Evolutionary conservation across 2,329 filamentous ascomycete genomes (phyloP), one percentile per base, ranked within the genome.

Genomic region (Fusarium sp.): DNA sequence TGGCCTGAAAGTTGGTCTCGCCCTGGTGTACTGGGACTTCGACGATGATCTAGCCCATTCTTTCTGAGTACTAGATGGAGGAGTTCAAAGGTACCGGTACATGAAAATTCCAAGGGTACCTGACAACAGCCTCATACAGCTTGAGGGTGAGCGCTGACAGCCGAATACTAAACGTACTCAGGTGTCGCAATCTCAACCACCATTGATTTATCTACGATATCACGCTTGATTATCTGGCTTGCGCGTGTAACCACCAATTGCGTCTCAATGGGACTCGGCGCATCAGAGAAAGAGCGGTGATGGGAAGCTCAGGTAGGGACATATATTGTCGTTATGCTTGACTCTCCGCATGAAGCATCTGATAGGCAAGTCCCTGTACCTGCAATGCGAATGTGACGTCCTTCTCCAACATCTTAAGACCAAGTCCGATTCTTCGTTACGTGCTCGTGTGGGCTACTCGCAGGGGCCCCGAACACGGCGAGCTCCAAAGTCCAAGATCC

Each of bases 391-490:
- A 60, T 75, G 73, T 67, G 69, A 72, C 69, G 65, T 61, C 53
- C 55, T 69, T 73, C 68, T 74, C 68, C 71, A 72, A 65, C 69
- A 60, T 61, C 57, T 57, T 38, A 59, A 57, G 52, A 30, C 44
- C 62, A 58, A 64, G 60, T 67, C 46, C 26, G 53, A 73, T 70
- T 63, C 66, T 70, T 73, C 60, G 63, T 70, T 73, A 73, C 63
- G 71, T 75, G 73, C 71, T 75, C 42, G 69, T 69, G 73, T 75
- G 73, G 73, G 60, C 60, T 74, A 44, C 56, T 69, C 45, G 64
- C 69, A 69, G 69, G 67, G 60, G 50, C 55, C 55, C 70, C 55
- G 70, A 70, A 69, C 64, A 66, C 50, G 62, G 64, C 68, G 73
- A 73, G 69, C 69, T 59, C 53, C 58, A 57, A 56, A 46, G 20